These are phyloP conservation scores for Emmonsia crescens DNA, from an alignment of 2,329 filamentous ascomycete species.

Conservation along the genomic window DNA sequence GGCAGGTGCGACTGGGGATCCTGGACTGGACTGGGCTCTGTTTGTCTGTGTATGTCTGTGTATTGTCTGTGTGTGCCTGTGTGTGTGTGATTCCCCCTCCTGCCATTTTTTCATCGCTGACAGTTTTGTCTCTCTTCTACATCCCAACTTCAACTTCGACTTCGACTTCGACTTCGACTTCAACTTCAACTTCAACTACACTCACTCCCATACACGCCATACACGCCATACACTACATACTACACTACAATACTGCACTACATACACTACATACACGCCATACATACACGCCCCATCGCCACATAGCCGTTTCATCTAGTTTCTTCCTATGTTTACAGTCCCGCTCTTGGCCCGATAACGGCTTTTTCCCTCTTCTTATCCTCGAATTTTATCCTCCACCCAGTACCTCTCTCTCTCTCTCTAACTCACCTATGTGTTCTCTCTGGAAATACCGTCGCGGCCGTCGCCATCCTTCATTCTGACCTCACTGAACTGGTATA, in stretches of 20 bases:
- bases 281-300: not conserved
- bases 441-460: not conserved
- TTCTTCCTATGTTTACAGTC: not conserved
- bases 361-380: not conserved
- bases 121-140: too few species aligned
- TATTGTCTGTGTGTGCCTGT: too few species aligned
- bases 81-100: too few species aligned
- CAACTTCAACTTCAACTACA: not conserved
- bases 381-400: not conserved
- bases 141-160: too few species aligned
- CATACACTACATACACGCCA: not conserved
- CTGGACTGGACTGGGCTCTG: too few species aligned
- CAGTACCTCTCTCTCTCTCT: not conserved
- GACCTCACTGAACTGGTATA: conserved; percentile 4
- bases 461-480: not conserved
- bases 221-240: not conserved
- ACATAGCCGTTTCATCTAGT: not conserved
- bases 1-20: too few species aligned
- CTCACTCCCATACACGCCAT: not conserved
- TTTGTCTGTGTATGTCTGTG: too few species aligned
- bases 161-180: not conserved
- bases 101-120: too few species aligned
- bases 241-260: too few species aligned
- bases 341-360: not conserved
- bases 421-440: not conserved